Base-by-base conservation (phyloP, 2,329 filamentous ascomycete species). In the Whalleya microplaca region DNA sequence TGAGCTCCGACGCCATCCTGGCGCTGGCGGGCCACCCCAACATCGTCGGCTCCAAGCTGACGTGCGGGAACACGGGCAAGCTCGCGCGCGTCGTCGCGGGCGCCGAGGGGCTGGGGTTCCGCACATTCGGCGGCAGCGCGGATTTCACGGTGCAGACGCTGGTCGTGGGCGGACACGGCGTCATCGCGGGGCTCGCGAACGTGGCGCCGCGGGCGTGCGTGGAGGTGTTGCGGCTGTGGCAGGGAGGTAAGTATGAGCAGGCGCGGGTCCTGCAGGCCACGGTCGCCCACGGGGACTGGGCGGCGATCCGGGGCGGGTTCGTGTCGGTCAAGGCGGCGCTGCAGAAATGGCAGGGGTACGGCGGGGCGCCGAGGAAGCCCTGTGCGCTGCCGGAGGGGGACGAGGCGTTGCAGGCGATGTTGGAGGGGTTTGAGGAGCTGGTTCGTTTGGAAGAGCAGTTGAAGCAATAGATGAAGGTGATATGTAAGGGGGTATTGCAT, bases 51-150 rank as follows among this genome's bases (percentile, higher is more conserved):
- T 84, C 86, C 50, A 91, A 91, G 75, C 75, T 90, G 53, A 91
- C 88, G 2, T 91, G 88, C 67, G 88, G 87, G n/a, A 86, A 84
- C 63, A 89, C 90, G 29, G 88, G 86, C 56, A 91, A 91, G 73
- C 81, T 91, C 47, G 84, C 85, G 3, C 79, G 88, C 8, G 79
- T 92, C 37, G 32, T 12, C 5, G 32, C 32, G 5, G 8, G 3
- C 6, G 58, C 54, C 40, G 45, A 54, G 41, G 58, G 47, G 12
- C 49, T 56, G 9, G 41, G 60, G 18, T 64, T 66, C 21, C 57
- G 51, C 64, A 75, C 77, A 44, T 78, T 81, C 62, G 77, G 79
- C 37, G 75, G 71, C 2, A 73, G 72, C 23, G 76, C 74, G 18
- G 77, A 81, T 57, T 79, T 75, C 7, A 76, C 78, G 3, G 73